Base-by-base conservation (phyloP, 371 early-diverging fungal species). In the Rhizopus stolonifer region DNA sequence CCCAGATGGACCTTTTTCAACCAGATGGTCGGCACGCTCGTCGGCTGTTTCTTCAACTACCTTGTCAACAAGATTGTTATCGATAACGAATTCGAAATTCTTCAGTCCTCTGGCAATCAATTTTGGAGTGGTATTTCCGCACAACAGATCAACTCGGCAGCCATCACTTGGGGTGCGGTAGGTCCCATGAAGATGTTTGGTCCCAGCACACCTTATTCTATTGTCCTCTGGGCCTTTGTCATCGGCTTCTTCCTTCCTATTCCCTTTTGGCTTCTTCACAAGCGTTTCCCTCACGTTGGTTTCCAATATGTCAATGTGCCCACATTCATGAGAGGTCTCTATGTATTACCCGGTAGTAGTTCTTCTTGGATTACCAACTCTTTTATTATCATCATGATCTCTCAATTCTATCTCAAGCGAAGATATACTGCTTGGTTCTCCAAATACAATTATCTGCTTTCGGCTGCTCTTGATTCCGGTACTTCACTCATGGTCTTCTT, bases 111-210 rank as follows among this genome's bases (percentile, higher is more conserved):
- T 1, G 61, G 77, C n/a, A 74, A 58, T 43, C 74, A 79, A 25
- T 61, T 82, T 15, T 82, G 82, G 82, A 78, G 69, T 42, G 82
- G 79, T 42, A 62, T 71, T 22, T 51, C 65, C 19, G 69, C 74
- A 21, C 71, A 77, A 48, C 68, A 70, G 7, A 84, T 84, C 59
- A 72, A 76, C 60, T 70, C 76, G 19, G 82, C 83, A 17, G 85
- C 80, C 17, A 76, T 80, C 26, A 84, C 84, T 48, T 87, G 86
- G 89, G 90, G 90, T 44, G 79, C 84, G 2, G 77, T 91, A 15
- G 90, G 90, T 4, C 90, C 92, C 8, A 49, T 69, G 23, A 76
- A 68, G 38, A 83, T 87, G 81, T 87, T 89, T 60, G 81, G 88
- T 4, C 68, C 77, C 1, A 71, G 58, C 3, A 81, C 84, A 2